These are phyloP conservation scores for Chaetomiaceae sp. DNA, from an alignment of 2,329 filamentous ascomycete genomes.

Conservation along the genomic window DNA sequence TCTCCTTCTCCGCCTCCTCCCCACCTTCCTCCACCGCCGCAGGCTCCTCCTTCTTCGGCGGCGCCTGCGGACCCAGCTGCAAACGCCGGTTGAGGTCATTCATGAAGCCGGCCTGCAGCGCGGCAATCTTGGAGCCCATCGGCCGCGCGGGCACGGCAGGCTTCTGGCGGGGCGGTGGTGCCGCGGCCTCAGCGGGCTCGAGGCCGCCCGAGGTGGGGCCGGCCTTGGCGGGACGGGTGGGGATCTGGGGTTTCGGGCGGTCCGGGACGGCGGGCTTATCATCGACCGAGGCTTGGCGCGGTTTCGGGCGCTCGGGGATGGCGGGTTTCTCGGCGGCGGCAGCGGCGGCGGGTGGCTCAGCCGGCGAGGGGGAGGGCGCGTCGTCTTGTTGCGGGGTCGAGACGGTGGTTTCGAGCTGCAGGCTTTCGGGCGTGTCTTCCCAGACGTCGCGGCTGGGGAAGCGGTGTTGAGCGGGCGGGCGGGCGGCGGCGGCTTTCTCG, in stretches of 20 bases:
- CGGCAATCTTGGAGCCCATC: conserved; percentile 79
- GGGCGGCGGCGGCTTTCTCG: conserved; percentile 39
- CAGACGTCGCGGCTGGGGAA: conserved; percentile 93
- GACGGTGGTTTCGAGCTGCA: conserved; percentile 73
- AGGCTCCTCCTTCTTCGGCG: conserved; percentile 64
- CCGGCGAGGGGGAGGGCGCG: conserved; percentile 38
- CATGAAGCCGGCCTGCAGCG: conserved; percentile 87
- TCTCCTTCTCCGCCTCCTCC: conserved; percentile 57
- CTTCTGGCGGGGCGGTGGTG: conserved; percentile 60
- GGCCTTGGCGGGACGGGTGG: conserved; percentile 58
- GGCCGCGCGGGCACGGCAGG: conserved; percentile 77
- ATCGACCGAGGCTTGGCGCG: conserved; percentile 40
- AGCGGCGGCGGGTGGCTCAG: conserved; percentile 21
- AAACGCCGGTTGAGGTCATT: conserved; percentile 88
- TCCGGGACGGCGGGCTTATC: conserved; percentile 42
- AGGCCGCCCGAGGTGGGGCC: conserved; percentile 37
- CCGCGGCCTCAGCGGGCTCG: conserved; percentile 38
- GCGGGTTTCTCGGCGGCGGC: conserved; percentile 37
- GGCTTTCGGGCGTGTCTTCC: conserved; percentile 88
- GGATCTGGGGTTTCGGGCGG: conserved; percentile 56
- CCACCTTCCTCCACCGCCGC: conserved; percentile 52
- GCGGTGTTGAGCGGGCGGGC: conserved; percentile 59
- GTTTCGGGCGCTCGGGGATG: conserved; percentile 52
- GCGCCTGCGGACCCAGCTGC: conserved; percentile 75
- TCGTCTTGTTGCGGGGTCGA: conserved; percentile 48